A percentile compares a stretch with the other conserved stretches of the same genome.
phyloP scores from a whole-genome alignment of 2,329 filamentous ascomycete genomes.

The Venturia pyrina region DNA sequence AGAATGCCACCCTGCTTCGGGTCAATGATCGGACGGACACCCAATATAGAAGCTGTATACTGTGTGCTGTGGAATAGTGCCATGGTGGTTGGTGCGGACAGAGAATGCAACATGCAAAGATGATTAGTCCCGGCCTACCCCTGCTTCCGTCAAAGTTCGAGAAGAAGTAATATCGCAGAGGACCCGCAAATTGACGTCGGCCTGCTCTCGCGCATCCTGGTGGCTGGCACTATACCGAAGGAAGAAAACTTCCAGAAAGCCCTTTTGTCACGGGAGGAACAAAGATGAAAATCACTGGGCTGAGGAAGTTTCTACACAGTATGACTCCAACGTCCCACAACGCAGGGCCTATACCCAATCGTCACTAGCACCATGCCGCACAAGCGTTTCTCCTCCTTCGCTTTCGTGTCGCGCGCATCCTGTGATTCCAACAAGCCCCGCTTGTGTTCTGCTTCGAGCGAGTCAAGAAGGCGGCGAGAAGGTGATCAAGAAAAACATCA shows the following conservation, averaged over 20 bases:
- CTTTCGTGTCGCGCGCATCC: slow-evolving; percentile 1
- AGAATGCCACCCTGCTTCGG: neutral
- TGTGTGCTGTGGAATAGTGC: too few relatives aligned
- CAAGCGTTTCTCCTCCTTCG: neutral
- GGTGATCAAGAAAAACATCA: neutral
- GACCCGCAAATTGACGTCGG: neutral
- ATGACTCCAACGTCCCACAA: neutral
- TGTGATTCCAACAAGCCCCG: neutral
- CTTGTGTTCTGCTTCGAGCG: neutral
- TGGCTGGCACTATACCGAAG: neutral
- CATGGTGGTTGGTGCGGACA: slow-evolving; percentile 4
- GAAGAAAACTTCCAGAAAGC: neutral
- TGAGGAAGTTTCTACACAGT: slow-evolving; percentile 5
- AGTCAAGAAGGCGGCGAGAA: neutral
- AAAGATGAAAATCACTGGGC: neutral
- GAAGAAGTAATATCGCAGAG: slow-evolving; percentile 1
- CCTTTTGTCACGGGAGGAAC: neutral
- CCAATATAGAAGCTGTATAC: neutral
- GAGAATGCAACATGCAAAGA: neutral
- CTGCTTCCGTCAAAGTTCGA: slow-evolving; percentile 2
- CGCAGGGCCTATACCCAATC: neutral
- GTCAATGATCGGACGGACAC: neutral
- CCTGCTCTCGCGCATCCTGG: neutral
- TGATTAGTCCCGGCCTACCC: neutral
- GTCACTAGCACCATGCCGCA: neutral